Evolutionary conservation across 164 flowering plant genomes (phyloP).

Genomic region (Piper longum): DNA sequence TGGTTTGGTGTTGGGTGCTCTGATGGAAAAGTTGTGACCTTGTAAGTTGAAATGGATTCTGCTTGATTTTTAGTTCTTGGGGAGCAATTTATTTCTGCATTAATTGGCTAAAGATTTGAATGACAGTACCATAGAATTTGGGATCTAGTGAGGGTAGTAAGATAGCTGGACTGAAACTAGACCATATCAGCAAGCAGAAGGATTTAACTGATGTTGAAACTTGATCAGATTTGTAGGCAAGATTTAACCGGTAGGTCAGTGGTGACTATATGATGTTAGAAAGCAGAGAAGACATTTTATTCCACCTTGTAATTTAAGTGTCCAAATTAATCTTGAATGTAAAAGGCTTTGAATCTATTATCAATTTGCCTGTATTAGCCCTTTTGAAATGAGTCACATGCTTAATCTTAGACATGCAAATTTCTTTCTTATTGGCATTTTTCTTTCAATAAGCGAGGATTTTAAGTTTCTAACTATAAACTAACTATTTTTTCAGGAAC

Average conservation of each 20-base stretch:
- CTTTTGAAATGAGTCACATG: too few relatives aligned
- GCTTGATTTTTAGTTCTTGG: background rate
- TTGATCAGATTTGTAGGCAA: too few relatives aligned
- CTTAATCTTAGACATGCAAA: background rate
- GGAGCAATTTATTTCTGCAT: background rate
- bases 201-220: too few relatives aligned
- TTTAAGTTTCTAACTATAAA: too few relatives aligned
- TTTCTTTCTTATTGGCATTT: background rate
- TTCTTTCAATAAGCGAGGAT: background rate
- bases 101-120: background rate
- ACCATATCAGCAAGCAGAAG: background rate
- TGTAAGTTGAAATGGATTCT: conserved; percentile 25
- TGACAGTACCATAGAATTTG: background rate
- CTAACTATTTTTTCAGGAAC: conserved; percentile 36
- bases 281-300: too few relatives aligned
- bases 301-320: too few relatives aligned
- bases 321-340: too few relatives aligned
- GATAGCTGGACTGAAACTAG: background rate
- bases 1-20: conserved; percentile 53
- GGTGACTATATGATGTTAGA: too few relatives aligned
- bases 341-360: too few relatives aligned
- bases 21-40: conserved; percentile 25
- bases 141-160: background rate
- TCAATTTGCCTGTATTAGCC: too few relatives aligned
- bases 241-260: too few relatives aligned